phyloP scores from a whole-genome alignment of 2,329 filamentous ascomycete species.

The Colletotrichum sp. region DNA sequence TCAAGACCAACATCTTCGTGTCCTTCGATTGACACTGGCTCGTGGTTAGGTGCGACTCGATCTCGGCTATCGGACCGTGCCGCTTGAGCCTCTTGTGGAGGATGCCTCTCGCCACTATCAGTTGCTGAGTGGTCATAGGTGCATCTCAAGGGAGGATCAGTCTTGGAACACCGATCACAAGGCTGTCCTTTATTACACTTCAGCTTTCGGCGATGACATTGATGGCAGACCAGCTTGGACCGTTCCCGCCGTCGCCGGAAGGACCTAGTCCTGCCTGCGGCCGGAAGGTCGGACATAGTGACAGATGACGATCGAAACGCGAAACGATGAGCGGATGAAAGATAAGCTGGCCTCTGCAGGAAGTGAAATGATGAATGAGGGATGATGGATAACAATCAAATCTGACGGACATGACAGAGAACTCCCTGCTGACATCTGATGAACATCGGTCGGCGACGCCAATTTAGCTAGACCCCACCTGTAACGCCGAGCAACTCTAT shows the following conservation, averaged over 20 bases:
- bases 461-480: neutral
- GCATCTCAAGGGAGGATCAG: neutral
- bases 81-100: neutral
- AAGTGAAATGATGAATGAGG: neutral
- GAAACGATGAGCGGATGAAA: neutral
- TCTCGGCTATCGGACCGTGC: neutral
- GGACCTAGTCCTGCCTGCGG: neutral
- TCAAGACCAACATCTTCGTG: neutral
- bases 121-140: neutral
- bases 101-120: neutral
- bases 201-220: constrained; percentile 4
- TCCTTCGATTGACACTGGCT: neutral
- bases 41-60: neutral
- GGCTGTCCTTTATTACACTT: neutral
- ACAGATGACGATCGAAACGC: neutral
- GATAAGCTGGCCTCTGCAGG: neutral
- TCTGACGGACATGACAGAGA: neutral
- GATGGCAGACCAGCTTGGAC: neutral
- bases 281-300: neutral
- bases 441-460: neutral
- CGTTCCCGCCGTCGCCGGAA: neutral
- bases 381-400: neutral
- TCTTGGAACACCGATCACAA: neutral
- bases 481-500: neutral
- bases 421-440: neutral